These are phyloP conservation scores for Malbranchea cinnamomea DNA, from an alignment of 2,329 filamentous ascomycete species.

Conservation along the genomic window DNA sequence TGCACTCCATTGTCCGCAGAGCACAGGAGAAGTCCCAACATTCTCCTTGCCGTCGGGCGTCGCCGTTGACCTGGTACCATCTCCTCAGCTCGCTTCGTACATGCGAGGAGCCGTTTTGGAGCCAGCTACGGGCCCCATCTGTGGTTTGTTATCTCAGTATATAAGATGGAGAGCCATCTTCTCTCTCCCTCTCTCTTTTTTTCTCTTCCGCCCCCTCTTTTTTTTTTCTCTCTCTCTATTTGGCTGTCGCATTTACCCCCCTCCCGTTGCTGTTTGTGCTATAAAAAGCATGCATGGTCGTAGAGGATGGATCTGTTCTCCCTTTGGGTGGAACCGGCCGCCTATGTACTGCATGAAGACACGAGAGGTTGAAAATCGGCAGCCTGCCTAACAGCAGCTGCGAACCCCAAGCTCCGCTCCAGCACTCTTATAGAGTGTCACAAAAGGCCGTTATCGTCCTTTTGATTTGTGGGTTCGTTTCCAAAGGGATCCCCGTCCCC, in stretches of 20 bases:
- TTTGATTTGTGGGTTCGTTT: slow-evolving; percentile 27
- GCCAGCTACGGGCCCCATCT: slow-evolving; percentile 42
- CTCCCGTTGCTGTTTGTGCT: too few species aligned
- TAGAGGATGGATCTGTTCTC: slow-evolving; percentile 19
- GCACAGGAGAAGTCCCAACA: slow-evolving; percentile 50
- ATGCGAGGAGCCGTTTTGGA: slow-evolving; percentile 47
- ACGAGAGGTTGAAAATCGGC: slow-evolving; percentile 6
- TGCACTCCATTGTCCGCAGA: slow-evolving; percentile 47
- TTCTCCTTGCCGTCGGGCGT: slow-evolving; percentile 58
- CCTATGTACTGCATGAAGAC: slow-evolving; percentile 10
- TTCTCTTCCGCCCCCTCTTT: slow-evolving; percentile 37
- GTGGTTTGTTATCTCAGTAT: slow-evolving; percentile 48
- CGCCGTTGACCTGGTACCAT: slow-evolving; percentile 55
- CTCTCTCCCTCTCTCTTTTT: slow-evolving; percentile 53
- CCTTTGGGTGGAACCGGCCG: slow-evolving; percentile 13
- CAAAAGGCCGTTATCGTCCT: slow-evolving; percentile 23
- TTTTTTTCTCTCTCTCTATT: slow-evolving; percentile 38
- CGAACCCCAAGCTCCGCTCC: slow-evolving; percentile 24
- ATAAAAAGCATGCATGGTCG: slow-evolving; percentile 28
- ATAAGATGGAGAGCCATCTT: slow-evolving; percentile 55
- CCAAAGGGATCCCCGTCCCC: slow-evolving; percentile 34
- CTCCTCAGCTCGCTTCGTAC: slow-evolving; percentile 55
- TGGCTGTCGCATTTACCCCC: too few species aligned
- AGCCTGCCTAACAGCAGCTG: slow-evolving; percentile 8
- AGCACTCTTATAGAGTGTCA: slow-evolving; percentile 21